Percentiles rank a stretch among this genome's conserved stretches.
These are phyloP conservation scores for Babesia gibsoni DNA, from an alignment of 169 alveolate species.

Conservation along the genomic window DNA sequence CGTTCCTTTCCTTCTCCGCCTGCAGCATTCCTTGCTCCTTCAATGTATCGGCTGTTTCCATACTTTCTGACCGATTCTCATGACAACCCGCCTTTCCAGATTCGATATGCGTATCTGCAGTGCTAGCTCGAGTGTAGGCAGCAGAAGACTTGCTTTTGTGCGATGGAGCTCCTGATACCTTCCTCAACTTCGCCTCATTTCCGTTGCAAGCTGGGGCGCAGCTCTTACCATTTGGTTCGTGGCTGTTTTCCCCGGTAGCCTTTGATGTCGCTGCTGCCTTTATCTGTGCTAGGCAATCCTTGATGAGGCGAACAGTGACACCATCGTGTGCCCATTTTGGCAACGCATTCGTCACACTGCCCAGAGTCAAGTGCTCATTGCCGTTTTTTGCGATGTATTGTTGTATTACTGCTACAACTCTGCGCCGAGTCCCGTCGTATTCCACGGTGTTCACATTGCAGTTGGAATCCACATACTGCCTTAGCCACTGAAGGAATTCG, in stretches of 20 bases:
- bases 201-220: neutral
- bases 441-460: constrained; percentile 73
- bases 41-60: neutral
- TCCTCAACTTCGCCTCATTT: neutral
- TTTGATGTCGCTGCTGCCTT: neutral
- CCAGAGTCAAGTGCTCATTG: constrained; percentile 43
- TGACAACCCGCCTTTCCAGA: neutral
- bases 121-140: neutral
- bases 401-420: constrained; percentile 49
- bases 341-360: constrained; percentile 50
- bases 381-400: constrained; percentile 50
- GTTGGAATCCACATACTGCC: constrained; percentile 88
- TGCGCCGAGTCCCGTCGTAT: constrained; percentile 61
- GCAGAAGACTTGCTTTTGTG: neutral
- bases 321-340: constrained; percentile 47
- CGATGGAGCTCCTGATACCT: neutral
- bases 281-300: constrained; percentile 12
- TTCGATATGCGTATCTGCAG: constrained; percentile 2
- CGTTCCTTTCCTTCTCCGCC: constrained; percentile 1
- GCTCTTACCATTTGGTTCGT: neutral
- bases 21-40: constrained; percentile 2
- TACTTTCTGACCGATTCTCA: neutral
- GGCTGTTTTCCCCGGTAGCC: neutral
- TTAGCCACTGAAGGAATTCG: constrained; percentile 97
- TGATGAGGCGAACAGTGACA: constrained; percentile 21